These are phyloP conservation scores for Torulaspora maleeae DNA, from an alignment of 805 yeast genomes.

Conservation along the genomic window DNA sequence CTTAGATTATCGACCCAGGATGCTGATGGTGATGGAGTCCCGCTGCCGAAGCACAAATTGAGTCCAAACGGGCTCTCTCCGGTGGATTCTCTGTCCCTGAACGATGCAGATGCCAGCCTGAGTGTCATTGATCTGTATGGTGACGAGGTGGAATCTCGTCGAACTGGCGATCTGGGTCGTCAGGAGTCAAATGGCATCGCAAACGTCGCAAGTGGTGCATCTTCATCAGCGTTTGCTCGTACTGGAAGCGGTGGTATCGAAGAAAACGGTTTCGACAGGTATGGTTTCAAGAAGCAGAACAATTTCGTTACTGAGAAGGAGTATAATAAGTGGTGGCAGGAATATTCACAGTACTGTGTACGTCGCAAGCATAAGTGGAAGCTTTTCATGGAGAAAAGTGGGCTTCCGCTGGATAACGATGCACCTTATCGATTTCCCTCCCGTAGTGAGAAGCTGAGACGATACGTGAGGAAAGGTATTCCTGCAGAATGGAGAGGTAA, in stretches of 20 bases:
- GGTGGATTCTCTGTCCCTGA: constrained; percentile 9
- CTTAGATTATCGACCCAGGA: constrained; percentile 10
- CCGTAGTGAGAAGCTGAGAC: constrained; percentile 67
- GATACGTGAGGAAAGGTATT: constrained; percentile 83
- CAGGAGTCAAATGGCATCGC: constrained; percentile 11
- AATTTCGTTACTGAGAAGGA: constrained; percentile 47
- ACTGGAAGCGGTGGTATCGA: constrained; percentile 6
- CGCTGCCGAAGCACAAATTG: constrained; percentile 3
- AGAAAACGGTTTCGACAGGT: constrained; percentile 52
- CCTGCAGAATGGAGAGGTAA: constrained; percentile 97
- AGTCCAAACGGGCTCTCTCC: background rate
- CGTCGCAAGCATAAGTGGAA: constrained; percentile 78
- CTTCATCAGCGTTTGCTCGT: constrained; percentile 2
- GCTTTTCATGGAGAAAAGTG: constrained; percentile 58
- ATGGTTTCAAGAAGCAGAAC: constrained; percentile 77
- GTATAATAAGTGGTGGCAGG: constrained; percentile 72
- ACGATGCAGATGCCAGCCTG: constrained; percentile 28
- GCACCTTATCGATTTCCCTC: constrained; percentile 70
- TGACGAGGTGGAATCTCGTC: constrained; percentile 24
- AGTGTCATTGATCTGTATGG: constrained; percentile 39
- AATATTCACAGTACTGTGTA: constrained; percentile 57
- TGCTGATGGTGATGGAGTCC: constrained; percentile 12
- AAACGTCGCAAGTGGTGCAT: constrained; percentile 9
- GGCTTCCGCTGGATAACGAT: constrained; percentile 47
- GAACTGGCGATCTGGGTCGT: constrained; percentile 5